These are phyloP conservation scores for Termitomyces sp. DNA, from an alignment of 768 basidiomycete species.

Conservation along the genomic window DNA sequence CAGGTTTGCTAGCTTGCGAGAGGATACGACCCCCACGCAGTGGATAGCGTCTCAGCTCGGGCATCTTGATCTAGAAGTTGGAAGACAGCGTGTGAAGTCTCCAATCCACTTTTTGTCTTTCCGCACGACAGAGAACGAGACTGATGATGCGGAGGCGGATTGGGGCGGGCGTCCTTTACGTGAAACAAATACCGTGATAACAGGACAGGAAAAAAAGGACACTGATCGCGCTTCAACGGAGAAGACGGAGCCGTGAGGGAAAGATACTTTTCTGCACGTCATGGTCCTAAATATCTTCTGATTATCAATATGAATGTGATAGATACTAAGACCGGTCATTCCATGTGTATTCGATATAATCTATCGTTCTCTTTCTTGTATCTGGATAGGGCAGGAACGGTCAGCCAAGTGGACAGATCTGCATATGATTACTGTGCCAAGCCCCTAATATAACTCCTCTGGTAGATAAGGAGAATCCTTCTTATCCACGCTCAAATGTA, in stretches of 20 bases:
- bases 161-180: neutral
- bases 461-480: neutral
- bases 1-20: constrained; percentile 6
- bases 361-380: neutral
- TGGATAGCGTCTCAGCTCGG: constrained; percentile 7
- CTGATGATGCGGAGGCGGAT: neutral
- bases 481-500: neutral
- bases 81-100: neutral
- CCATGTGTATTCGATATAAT: too few species aligned
- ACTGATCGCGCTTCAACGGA: neutral
- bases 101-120: neutral
- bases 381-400: neutral
- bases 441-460: neutral
- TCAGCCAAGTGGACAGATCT: neutral
- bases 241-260: neutral
- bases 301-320: neutral
- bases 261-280: neutral
- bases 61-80: constrained; percentile 2
- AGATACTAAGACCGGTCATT: too few species aligned
- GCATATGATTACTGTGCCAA: too few species aligned
- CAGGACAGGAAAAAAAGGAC: neutral
- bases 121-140: neutral
- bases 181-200: neutral
- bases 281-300: neutral
- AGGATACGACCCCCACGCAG: constrained; percentile 2